Percentiles rank a stretch among this genome's conserved stretches.
Evolutionary conservation across 2,329 filamentous ascomycete species (phyloP).

Genomic region (Helicocarpus griseus): DNA sequence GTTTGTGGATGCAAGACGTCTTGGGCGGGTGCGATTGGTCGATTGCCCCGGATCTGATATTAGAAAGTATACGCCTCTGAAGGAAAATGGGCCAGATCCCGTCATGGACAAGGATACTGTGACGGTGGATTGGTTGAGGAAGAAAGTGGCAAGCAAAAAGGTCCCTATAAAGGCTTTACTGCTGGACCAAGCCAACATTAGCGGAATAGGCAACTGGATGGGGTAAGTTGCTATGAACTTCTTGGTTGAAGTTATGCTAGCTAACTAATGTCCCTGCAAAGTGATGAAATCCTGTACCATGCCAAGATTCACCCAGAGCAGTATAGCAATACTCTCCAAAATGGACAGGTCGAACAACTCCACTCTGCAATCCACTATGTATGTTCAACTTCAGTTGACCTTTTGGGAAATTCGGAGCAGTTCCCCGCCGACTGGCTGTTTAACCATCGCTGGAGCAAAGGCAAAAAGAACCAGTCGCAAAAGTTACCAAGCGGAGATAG

Average conservation of each 20-base stretch:
- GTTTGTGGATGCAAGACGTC: conserved; percentile 72
- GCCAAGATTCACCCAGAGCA: conserved; percentile 85
- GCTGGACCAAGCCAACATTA: conserved; percentile 78
- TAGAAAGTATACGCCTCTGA: conserved; percentile 64
- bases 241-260: background rate
- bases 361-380: conserved; percentile 68
- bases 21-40: conserved; percentile 71
- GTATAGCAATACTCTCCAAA: conserved; percentile 71
- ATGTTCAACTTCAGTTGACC: conserved; percentile 67
- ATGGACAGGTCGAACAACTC: conserved; percentile 60
- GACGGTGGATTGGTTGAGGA: conserved; percentile 63
- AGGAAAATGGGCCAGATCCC: conserved; percentile 90
- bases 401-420: conserved; percentile 68
- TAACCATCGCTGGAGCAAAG: conserved; percentile 81
- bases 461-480: conserved; percentile 59
- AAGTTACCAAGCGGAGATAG: conserved; percentile 74
- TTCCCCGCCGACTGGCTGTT: conserved; percentile 88
- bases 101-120: conserved; percentile 70
- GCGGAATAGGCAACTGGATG: conserved; percentile 95
- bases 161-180: conserved; percentile 85
- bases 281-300: conserved; percentile 85
- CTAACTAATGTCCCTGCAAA: conserved; percentile 14
- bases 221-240: conserved; percentile 39
- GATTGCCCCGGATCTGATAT: conserved; percentile 71
- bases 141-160: conserved; percentile 62